These are phyloP conservation scores for Trichosanthes truncata DNA, from an alignment of 306 rosid genomes.

Conservation along the genomic window DNA sequence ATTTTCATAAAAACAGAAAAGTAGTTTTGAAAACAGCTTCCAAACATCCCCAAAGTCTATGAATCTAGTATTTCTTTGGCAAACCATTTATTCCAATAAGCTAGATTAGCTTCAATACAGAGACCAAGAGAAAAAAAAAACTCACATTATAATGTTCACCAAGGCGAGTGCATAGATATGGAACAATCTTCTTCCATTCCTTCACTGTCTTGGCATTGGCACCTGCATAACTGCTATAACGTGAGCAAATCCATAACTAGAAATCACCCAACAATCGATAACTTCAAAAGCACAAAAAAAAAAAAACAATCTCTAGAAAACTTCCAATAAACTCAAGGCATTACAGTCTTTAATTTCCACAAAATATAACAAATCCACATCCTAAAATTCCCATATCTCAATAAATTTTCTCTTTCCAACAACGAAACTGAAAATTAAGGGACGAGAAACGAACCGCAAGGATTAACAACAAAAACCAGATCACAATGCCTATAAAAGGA, in stretches of 20 bases:
- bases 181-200: slow-evolving; percentile 91
- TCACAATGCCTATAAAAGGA: slow-evolving; percentile 47
- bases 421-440: neutral
- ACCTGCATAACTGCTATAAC: slow-evolving; percentile 28
- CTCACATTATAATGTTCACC: slow-evolving; percentile 65
- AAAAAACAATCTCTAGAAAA: neutral
- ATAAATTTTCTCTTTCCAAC: neutral
- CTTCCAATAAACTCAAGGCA: neutral
- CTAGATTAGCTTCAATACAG: neutral
- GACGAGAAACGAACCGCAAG: slow-evolving; percentile 37
- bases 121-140: slow-evolving; percentile 9
- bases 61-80: neutral
- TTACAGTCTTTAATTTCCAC: neutral
- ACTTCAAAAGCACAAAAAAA: neutral
- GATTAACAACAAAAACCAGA: slow-evolving; percentile 90
- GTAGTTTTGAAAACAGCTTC: neutral
- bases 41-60: neutral
- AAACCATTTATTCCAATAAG: neutral
- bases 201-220: slow-evolving; percentile 80
- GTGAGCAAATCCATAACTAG: neutral
- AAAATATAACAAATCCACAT: neutral
- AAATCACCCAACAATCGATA: neutral
- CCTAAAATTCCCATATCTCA: slow-evolving; percentile 8
- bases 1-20: neutral
- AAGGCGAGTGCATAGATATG: slow-evolving; percentile 72